A percentile compares a stretch with the other conserved stretches of the same genome.
These are phyloP conservation scores for Cordyceps javanica DNA, from an alignment of 2,329 filamentous ascomycete genomes.

Conservation along the genomic window DNA sequence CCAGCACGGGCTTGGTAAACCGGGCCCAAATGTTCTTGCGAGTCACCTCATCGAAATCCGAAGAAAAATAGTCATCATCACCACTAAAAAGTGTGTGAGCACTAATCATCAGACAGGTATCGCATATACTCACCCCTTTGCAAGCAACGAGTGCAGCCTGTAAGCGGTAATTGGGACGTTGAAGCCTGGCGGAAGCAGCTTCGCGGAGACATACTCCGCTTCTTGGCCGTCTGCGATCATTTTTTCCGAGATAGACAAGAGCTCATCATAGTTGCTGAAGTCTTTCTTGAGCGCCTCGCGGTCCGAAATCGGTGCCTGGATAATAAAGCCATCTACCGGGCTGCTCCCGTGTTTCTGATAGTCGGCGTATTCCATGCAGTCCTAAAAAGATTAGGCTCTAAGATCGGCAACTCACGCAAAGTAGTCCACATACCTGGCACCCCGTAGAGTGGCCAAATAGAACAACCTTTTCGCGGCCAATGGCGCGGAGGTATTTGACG, in stretches of 20 bases:
- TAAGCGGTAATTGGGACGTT: conserved; percentile 45
- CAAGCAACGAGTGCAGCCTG: conserved; percentile 44
- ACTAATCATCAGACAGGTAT: background rate
- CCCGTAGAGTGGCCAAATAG: conserved; percentile 55
- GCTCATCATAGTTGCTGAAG: conserved; percentile 39
- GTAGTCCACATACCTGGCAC: conserved; percentile 38
- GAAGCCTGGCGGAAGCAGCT: conserved; percentile 35
- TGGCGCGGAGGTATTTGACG: conserved; percentile 46
- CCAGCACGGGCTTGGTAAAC: conserved; percentile 53
- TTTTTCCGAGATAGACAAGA: conserved; percentile 42
- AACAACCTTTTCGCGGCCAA: conserved; percentile 46
- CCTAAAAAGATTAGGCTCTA: conserved; percentile 22
- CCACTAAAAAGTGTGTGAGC: conserved; percentile 37
- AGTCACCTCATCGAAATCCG: conserved; percentile 55
- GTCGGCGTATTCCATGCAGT: conserved; percentile 50
- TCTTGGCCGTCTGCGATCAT: conserved; percentile 50
- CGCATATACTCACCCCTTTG: conserved; percentile 39
- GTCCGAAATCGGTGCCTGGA: conserved; percentile 77
- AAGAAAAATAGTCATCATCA: conserved; percentile 86
- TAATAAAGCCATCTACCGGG: conserved; percentile 66
- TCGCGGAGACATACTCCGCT: conserved; percentile 48
- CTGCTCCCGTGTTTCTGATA: conserved; percentile 36
- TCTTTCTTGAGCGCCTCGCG: conserved; percentile 54
- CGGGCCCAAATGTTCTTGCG: conserved; percentile 60
- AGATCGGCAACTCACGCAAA: background rate